A percentile compares a stretch with the other conserved stretches of the same genome.
Conservation (phyloP, 169 alveolate species). For the Babesia ovata region DNA sequence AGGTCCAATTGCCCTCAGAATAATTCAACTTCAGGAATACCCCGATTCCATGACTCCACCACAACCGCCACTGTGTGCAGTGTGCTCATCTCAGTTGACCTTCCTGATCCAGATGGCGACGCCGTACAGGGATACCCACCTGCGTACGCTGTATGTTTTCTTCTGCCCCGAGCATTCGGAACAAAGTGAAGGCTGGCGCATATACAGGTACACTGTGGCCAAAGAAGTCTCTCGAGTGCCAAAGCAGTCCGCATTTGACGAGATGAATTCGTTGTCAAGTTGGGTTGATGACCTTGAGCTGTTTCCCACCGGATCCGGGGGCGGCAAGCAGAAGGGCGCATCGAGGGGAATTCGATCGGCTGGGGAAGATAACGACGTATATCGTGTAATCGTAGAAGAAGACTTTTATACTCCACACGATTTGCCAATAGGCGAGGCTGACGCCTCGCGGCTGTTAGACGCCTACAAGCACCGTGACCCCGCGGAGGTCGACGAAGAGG, state of each 20-base stretch:
- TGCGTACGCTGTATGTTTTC: slow-evolving; percentile 31
- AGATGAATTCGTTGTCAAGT: slow-evolving; percentile 32
- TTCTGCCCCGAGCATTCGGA: slow-evolving; percentile 47
- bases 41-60: slow-evolving; percentile 1
- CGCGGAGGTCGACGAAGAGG: slow-evolving; percentile 65
- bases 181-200: slow-evolving; percentile 39
- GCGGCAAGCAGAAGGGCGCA: neutral
- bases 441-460: slow-evolving; percentile 7
- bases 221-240: neutral
- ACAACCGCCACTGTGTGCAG: slow-evolving; percentile 8
- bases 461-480: slow-evolving; percentile 40
- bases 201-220: slow-evolving; percentile 17
- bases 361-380: neutral
- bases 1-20: neutral
- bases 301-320: neutral
- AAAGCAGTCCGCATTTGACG: slow-evolving; percentile 26
- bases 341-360: neutral
- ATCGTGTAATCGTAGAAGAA: slow-evolving; percentile 20
- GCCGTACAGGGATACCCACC: slow-evolving; percentile 5
- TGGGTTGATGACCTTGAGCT: slow-evolving; percentile 32
- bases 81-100: slow-evolving; percentile 20
- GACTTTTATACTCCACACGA: slow-evolving; percentile 4
- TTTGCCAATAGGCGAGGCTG: neutral
- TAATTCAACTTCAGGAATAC: neutral
- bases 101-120: slow-evolving; percentile 58